Conservation (phyloP, 106 monocot genomes). For the Allium sativum region DNA sequence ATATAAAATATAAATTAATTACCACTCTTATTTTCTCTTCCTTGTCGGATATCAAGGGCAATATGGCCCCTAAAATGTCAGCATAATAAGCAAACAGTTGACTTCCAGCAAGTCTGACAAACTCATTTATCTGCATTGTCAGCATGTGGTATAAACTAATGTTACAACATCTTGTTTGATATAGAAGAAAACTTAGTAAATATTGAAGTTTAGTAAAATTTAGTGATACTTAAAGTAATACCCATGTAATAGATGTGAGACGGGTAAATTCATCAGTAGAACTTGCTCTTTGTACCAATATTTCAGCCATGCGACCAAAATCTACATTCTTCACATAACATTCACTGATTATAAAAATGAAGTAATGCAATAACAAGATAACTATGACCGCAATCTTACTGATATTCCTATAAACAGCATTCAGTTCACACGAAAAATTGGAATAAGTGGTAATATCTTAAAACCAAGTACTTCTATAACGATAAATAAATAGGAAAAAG, state of each 20-base stretch:
- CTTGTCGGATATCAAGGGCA: slow-evolving; percentile 87
- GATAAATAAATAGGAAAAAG: too few relatives aligned
- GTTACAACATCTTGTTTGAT: too few relatives aligned
- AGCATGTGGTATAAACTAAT: too few relatives aligned
- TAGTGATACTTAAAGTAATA: slow-evolving; percentile 15
- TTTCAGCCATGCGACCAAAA: slow-evolving; percentile 98
- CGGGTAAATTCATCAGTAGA: slow-evolving; percentile 86
- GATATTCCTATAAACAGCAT: background rate
- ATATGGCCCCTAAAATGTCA: slow-evolving; percentile 74
- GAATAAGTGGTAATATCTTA: background rate
- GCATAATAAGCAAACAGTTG: slow-evolving; percentile 86
- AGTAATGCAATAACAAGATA: too few relatives aligned
- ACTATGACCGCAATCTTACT: too few relatives aligned
- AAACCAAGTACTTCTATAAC: background rate
- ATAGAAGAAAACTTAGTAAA: too few relatives aligned
- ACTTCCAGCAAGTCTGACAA: slow-evolving; percentile 77
- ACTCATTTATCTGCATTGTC: slow-evolving; percentile 47
- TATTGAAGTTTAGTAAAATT: too few relatives aligned
- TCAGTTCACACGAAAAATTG: background rate
- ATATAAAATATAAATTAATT: slow-evolving; percentile 3
- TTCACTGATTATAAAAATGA: background rate
- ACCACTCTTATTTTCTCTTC: slow-evolving; percentile 66
- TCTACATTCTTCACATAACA: slow-evolving; percentile 76
- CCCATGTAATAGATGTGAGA: slow-evolving; percentile 83
- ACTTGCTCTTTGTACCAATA: slow-evolving; percentile 69